Evolutionary conservation across 257 asterid species (phyloP).

Genomic region (Jaltomata sinuosa): DNA sequence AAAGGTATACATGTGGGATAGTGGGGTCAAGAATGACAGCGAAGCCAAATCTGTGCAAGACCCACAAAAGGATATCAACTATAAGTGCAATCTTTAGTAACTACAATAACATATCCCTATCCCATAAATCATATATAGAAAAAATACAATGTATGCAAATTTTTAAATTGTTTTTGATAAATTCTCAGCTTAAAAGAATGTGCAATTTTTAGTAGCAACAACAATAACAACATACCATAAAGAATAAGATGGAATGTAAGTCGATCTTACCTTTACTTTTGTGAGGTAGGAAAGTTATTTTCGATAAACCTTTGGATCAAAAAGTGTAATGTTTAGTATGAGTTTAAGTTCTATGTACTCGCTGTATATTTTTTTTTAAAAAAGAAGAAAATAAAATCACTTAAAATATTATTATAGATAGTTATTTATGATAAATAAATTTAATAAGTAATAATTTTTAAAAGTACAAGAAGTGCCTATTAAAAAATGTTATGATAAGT

Average conservation of each 20-base stretch:
- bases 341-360: neutral
- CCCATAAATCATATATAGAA: too few species aligned
- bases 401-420: neutral
- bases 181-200: too few species aligned
- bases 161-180: too few species aligned
- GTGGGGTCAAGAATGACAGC: slow-evolving; percentile 44
- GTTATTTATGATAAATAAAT: neutral
- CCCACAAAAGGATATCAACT: slow-evolving; percentile 29
- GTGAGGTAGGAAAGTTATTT: too few species aligned
- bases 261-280: neutral
- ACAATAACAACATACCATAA: too few species aligned
- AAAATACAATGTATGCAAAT: too few species aligned
- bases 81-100: neutral
- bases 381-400: too few species aligned
- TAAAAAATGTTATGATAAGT: neutral
- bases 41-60: slow-evolving; percentile 34
- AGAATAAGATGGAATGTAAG: neutral
- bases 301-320: too few species aligned
- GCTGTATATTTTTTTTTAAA: neutral
- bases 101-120: too few species aligned
- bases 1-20: slow-evolving; percentile 40
- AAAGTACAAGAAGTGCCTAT: neutral
- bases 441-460: neutral
- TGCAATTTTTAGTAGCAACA: too few species aligned
- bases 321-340: neutral